Conservation (phyloP, 768 basidiomycete genomes). For the Leccinum disarticulatum region DNA sequence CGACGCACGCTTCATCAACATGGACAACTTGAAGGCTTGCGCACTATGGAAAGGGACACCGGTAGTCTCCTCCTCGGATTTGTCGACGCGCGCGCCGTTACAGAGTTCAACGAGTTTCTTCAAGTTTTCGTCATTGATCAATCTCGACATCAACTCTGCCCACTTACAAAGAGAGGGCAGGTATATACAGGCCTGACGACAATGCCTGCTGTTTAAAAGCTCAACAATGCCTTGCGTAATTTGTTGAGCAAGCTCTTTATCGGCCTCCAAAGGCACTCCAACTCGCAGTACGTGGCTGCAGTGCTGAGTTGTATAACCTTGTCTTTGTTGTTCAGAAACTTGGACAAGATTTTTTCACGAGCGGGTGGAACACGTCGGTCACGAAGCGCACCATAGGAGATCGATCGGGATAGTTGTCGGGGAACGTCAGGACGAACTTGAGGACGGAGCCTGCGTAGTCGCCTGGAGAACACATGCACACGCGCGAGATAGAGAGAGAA, state of each 20-base stretch:
- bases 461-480: conserved; percentile 41
- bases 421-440: conserved; percentile 74
- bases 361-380: conserved; percentile 83
- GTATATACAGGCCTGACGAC: conserved; percentile 28
- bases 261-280: conserved; percentile 17
- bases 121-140: conserved; percentile 22
- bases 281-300: conserved; percentile 26
- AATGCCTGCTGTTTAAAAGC: conserved; percentile 14
- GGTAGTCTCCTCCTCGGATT: no score
- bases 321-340: conserved; percentile 17
- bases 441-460: conserved; percentile 78
- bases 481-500: no score
- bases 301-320: conserved; percentile 24
- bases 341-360: conserved; percentile 40
- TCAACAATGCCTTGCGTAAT: conserved; percentile 13
- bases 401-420: conserved; percentile 66
- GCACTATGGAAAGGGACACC: no score
- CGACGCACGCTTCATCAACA: no score
- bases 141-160: conserved; percentile 4
- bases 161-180: conserved; percentile 31
- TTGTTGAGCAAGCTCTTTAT: conserved; percentile 1
- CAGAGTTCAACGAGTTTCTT: no score
- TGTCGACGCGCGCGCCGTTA: no score
- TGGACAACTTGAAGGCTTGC: no score
- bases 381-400: conserved; percentile 74